These are phyloP conservation scores for Simplicillium aogashimaense DNA, from an alignment of 2,329 filamentous ascomycete genomes.

Conservation along the genomic window DNA sequence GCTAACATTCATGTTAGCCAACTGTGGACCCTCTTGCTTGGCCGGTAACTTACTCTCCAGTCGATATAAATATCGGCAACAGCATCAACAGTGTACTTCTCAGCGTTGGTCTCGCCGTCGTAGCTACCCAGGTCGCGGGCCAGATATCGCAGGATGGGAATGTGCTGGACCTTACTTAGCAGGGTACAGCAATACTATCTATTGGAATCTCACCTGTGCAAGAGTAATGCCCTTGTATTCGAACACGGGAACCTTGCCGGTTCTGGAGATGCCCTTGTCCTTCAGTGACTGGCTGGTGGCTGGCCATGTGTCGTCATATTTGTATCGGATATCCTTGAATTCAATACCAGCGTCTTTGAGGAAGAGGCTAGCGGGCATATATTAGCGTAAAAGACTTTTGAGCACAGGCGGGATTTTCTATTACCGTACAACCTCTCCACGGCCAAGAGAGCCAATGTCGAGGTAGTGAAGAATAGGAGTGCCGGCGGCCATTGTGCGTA, in stretches of 20 bases:
- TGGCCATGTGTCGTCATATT: constrained; percentile 16
- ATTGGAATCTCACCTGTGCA: no score
- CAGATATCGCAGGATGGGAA: constrained; percentile 24
- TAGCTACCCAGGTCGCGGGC: constrained; percentile 22
- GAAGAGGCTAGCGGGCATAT: neutral
- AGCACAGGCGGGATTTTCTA: neutral
- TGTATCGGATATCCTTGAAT: constrained; percentile 15
- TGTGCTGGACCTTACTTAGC: no score
- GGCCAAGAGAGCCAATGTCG: constrained; percentile 14
- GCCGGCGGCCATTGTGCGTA: neutral
- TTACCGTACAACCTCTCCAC: constrained; percentile 17
- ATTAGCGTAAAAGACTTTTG: neutral
- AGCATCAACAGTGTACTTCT: constrained; percentile 25
- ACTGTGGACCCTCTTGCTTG: neutral
- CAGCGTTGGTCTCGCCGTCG: constrained; percentile 23
- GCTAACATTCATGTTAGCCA: constrained; percentile 2
- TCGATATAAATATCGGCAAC: constrained; percentile 27
- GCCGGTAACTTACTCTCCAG: constrained; percentile 21
- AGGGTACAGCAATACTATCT: no score
- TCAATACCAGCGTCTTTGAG: constrained; percentile 9
- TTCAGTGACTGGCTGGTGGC: constrained; percentile 27
- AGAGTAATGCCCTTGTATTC: constrained; percentile 22
- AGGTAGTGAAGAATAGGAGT: constrained; percentile 15
- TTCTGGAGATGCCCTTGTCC: constrained; percentile 14
- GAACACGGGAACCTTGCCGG: constrained; percentile 22